phyloP scores from a whole-genome alignment of 2,329 filamentous ascomycete genomes.

The Xylariaceae sp. region DNA sequence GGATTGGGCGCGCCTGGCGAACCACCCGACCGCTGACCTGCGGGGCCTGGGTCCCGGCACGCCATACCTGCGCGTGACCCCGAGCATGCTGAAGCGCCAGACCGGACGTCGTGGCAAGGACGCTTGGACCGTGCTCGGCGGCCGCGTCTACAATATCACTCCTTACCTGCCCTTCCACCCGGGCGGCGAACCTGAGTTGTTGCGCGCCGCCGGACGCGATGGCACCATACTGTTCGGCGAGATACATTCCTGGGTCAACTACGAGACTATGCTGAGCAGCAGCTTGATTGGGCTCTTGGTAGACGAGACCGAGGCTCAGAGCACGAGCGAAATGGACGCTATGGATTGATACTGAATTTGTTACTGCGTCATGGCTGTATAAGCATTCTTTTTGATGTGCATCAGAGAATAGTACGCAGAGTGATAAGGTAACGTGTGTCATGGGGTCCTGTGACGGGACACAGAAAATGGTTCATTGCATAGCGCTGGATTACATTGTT shows the following conservation, averaged over 20 bases:
- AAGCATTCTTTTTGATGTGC: too few relatives aligned
- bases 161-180: conserved; percentile 92
- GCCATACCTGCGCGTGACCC: conserved; percentile 76
- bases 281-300: conserved; percentile 70
- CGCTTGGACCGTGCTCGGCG: conserved; percentile 89
- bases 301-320: conserved; percentile 54
- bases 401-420: too few relatives aligned
- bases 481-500: background rate
- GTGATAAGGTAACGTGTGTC: too few relatives aligned
- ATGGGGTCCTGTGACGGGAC: too few relatives aligned
- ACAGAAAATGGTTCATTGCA: too few relatives aligned
- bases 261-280: conserved; percentile 70
- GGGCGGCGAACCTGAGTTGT: conserved; percentile 78
- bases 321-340: conserved; percentile 56
- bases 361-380: too few relatives aligned
- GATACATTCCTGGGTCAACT: conserved; percentile 76
- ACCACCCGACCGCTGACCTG: conserved; percentile 67
- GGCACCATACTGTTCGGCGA: conserved; percentile 69
- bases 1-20: conserved; percentile 87
- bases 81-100: conserved; percentile 76
- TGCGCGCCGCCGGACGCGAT: conserved; percentile 67
- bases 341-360: conserved; percentile 63
- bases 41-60: conserved; percentile 63
- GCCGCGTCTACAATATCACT: conserved; percentile 92
- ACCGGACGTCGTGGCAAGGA: conserved; percentile 85